These are phyloP conservation scores for Geranium rotundifolium DNA, from an alignment of 345 rosid genomes.

Conservation along the genomic window DNA sequence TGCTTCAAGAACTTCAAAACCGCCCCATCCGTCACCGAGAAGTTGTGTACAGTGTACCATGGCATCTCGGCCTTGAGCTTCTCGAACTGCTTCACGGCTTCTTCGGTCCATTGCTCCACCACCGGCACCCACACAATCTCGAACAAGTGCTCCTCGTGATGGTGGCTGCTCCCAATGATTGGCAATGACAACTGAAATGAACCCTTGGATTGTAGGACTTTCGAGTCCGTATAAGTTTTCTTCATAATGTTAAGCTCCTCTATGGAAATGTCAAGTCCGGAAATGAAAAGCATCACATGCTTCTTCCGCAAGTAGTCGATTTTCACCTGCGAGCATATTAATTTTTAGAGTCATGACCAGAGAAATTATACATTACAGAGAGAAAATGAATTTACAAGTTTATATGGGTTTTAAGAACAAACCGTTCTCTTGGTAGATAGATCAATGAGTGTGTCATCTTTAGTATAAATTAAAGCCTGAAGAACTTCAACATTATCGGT, in stretches of 20 bases:
- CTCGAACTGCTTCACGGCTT: background rate
- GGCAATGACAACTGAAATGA: too few species aligned
- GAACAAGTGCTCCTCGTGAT: background rate
- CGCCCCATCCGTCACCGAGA: conserved; percentile 3
- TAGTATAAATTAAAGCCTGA: too few species aligned
- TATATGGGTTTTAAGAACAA: too few species aligned
- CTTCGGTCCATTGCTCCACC: background rate
- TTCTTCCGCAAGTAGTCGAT: conserved; percentile 3
- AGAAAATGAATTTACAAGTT: too few species aligned
- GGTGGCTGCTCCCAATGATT: background rate
- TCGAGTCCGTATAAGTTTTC: background rate
- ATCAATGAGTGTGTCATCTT: too few species aligned
- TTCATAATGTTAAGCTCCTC: conserved; percentile 2
- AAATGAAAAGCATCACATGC: background rate
- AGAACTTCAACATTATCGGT: too few species aligned
- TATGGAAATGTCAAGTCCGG: conserved; percentile 1
- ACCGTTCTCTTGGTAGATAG: too few species aligned
- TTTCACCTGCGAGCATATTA: background rate
- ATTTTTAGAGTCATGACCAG: too few species aligned
- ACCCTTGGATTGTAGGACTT: too few species aligned
- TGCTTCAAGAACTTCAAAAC: conserved; percentile 10
- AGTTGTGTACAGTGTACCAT: conserved; percentile 3
- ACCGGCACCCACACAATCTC: conserved; percentile 11
- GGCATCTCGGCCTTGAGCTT: background rate
- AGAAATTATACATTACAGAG: too few species aligned